These are phyloP conservation scores for Eragrostis curvula DNA, from an alignment of 176 grass and related monocot genomes.

Conservation along the genomic window DNA sequence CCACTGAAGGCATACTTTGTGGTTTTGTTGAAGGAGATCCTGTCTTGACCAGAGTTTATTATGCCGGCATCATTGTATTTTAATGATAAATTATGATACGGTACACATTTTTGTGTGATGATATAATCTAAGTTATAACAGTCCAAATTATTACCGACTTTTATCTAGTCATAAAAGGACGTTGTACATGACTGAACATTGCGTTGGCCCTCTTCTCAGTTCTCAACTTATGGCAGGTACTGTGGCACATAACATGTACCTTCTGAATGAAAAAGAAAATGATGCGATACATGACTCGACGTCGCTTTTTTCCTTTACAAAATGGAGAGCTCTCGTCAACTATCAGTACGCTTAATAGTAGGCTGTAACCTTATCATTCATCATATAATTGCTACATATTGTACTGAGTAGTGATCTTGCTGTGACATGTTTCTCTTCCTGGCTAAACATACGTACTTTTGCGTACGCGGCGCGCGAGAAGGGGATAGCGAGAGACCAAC, in stretches of 20 bases:
- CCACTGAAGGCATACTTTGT: not conserved
- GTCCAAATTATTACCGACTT: too few relatives aligned
- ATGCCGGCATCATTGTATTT: not conserved
- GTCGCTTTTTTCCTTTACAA: not conserved
- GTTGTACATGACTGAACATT: not conserved
- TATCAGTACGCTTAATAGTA: not conserved
- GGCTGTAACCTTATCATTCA: not conserved
- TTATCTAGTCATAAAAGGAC: not conserved
- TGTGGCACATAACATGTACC: not conserved
- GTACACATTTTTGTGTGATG: not conserved
- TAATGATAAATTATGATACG: not conserved
- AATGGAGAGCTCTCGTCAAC: not conserved
- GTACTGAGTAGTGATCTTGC: not conserved
- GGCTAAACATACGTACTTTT: not conserved
- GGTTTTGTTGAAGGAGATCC: slow-evolving; percentile 1
- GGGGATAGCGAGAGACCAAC: not conserved
- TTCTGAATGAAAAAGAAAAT: not conserved
- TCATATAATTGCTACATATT: not conserved
- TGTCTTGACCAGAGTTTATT: slow-evolving; percentile 19
- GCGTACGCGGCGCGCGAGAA: not conserved
- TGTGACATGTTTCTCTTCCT: not conserved
- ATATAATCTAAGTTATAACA: not conserved
- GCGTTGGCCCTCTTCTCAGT: not conserved
- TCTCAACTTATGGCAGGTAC: not conserved
- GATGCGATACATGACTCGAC: too few relatives aligned